These are phyloP conservation scores for Immersiella caudata DNA, from an alignment of 495 filamentous ascomycete species.

Conservation along the genomic window DNA sequence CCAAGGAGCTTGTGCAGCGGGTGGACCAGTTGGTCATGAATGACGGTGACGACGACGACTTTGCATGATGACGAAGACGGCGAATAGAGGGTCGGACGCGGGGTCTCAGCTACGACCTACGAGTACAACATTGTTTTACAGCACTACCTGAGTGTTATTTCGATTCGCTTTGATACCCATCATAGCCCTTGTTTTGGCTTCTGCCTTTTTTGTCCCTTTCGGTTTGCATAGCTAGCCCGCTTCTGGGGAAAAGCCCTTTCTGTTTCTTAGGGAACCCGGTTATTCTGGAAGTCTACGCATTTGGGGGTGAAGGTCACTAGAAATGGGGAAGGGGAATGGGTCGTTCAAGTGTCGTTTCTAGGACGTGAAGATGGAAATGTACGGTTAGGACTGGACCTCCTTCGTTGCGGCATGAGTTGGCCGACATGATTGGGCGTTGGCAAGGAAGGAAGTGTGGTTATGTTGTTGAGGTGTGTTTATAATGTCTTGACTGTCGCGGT, in stretches of 20 bases:
- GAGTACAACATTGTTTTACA: slow-evolving; percentile 6
- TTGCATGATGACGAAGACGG: slow-evolving; percentile 37
- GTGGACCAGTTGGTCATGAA: slow-evolving; percentile 45
- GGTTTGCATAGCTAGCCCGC: background rate
- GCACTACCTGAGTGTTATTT: slow-evolving; percentile 10
- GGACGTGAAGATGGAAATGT: background rate
- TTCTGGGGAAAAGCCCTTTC: background rate
- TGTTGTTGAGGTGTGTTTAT: slow-evolving; percentile 3
- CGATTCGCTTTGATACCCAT: slow-evolving; percentile 36
- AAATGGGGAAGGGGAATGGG: background rate
- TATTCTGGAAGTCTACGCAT: background rate
- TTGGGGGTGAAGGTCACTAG: background rate
- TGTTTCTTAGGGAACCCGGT: background rate
- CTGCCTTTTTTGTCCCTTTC: slow-evolving; percentile 11
- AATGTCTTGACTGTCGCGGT: slow-evolving; percentile 8
- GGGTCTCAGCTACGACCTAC: background rate
- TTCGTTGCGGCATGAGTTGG: background rate
- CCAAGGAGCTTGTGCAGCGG: slow-evolving; percentile 67
- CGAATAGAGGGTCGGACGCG: background rate
- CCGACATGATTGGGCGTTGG: background rate
- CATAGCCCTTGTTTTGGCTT: slow-evolving; percentile 28
- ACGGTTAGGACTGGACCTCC: too few relatives aligned
- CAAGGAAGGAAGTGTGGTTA: background rate
- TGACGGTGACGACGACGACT: slow-evolving; percentile 47
- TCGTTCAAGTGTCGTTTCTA: background rate